phyloP scores from a whole-genome alignment of 2,329 filamentous ascomycete species.

The Xylaria hypoxylon region DNA sequence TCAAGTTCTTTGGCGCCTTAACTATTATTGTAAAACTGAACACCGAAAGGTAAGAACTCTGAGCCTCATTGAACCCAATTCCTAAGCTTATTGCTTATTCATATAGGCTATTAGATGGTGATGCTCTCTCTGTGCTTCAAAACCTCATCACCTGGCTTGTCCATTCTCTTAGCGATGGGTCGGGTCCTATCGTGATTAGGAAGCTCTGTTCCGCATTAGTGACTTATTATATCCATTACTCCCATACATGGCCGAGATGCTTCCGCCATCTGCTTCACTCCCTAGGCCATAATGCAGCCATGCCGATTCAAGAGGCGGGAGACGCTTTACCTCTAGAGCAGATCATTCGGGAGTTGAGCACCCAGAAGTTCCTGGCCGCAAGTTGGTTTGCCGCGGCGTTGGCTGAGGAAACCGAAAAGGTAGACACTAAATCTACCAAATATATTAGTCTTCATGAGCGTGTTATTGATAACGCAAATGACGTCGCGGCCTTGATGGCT shows the following conservation, averaged over 20 bases:
- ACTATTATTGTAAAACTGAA: slow-evolving; percentile 96
- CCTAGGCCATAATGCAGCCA: slow-evolving; percentile 60
- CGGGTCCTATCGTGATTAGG: slow-evolving; percentile 71
- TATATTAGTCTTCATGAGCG: slow-evolving; percentile 61
- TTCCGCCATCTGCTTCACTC: slow-evolving; percentile 73
- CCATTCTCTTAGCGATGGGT: slow-evolving; percentile 62
- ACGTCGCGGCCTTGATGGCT: slow-evolving; percentile 62
- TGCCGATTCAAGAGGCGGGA: slow-evolving; percentile 62
- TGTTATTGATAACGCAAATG: slow-evolving; percentile 63
- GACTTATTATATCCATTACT: slow-evolving; percentile 79
- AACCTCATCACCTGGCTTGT: slow-evolving; percentile 74
- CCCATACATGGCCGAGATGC: slow-evolving; percentile 73
- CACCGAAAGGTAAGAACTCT: slow-evolving; percentile 76
- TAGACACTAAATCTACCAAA: slow-evolving; percentile 71
- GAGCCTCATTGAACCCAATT: not conserved
- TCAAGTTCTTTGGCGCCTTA: slow-evolving; percentile 91
- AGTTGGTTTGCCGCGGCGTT: slow-evolving; percentile 74
- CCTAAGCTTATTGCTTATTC: slow-evolving; percentile 49
- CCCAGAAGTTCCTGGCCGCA: slow-evolving; percentile 65
- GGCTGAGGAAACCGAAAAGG: slow-evolving; percentile 75
- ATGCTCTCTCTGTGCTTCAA: slow-evolving; percentile 69
- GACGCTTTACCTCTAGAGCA: slow-evolving; percentile 57
- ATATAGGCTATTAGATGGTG: slow-evolving; percentile 63
- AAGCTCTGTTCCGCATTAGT: slow-evolving; percentile 84
- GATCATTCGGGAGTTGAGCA: slow-evolving; percentile 59